A percentile compares a stretch with the other conserved stretches of the same genome.
These are phyloP conservation scores for Petrea volubilis DNA, from an alignment of 257 asterid species.

Conservation along the genomic window DNA sequence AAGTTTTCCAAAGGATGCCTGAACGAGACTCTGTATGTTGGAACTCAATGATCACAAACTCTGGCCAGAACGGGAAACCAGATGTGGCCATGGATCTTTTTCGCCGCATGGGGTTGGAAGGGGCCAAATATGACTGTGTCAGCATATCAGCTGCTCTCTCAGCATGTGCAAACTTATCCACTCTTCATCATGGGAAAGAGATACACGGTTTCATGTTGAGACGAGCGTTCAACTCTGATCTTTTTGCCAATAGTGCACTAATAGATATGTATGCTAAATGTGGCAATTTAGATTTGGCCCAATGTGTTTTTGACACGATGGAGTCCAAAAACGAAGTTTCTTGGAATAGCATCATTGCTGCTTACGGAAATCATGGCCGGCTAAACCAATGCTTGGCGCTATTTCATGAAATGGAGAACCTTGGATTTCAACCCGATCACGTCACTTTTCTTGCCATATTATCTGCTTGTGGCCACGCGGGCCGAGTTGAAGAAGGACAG, in stretches of 20 bases:
- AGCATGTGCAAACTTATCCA: slow-evolving; percentile 67
- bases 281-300: slow-evolving; percentile 64
- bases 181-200: slow-evolving; percentile 68
- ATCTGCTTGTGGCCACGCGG: slow-evolving; percentile 85
- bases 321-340: slow-evolving; percentile 70
- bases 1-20: slow-evolving; percentile 50
- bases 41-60: slow-evolving; percentile 77
- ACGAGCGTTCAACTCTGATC: slow-evolving; percentile 45
- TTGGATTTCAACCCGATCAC: slow-evolving; percentile 66
- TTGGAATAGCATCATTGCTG: slow-evolving; percentile 94
- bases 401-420: slow-evolving; percentile 53
- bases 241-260: slow-evolving; percentile 65
- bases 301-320: slow-evolving; percentile 60
- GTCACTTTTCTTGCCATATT: slow-evolving; percentile 76
- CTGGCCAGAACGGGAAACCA: slow-evolving; percentile 76
- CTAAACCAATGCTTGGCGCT: slow-evolving; percentile 44
- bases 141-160: slow-evolving; percentile 82
- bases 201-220: slow-evolving; percentile 72
- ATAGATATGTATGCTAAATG: slow-evolving; percentile 87
- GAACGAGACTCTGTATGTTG: slow-evolving; percentile 78
- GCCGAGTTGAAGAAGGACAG: slow-evolving; percentile 71
- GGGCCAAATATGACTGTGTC: slow-evolving; percentile 66
- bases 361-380: slow-evolving; percentile 80
- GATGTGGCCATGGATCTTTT: slow-evolving; percentile 64
- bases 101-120: slow-evolving; percentile 59